Percentiles rank a stretch among this genome's conserved stretches.
Conservation (phyloP, 2,329 filamentous ascomycete species). For the Colletotrichum sp. region DNA sequence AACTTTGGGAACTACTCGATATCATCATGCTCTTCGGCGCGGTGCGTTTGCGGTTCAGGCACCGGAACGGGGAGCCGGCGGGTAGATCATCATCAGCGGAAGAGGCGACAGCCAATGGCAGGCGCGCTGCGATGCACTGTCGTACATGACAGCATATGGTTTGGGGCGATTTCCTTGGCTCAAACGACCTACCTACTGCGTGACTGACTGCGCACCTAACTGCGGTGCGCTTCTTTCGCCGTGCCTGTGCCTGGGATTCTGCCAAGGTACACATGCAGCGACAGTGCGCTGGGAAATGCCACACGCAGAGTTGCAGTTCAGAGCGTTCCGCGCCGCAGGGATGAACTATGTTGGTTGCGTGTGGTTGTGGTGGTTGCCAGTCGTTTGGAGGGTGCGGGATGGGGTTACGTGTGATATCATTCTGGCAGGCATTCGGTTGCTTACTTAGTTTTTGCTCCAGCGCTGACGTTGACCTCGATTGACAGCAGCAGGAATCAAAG, state of each 20-base stretch:
- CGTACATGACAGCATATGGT: neutral
- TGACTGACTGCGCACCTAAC: neutral
- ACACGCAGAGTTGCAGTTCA: neutral
- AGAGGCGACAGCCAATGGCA: neutral
- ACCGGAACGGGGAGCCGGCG: neutral
- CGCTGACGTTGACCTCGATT: neutral
- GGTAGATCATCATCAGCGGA: neutral
- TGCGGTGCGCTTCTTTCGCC: neutral
- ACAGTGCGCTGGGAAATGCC: neutral
- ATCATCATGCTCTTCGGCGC: neutral
- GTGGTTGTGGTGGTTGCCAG: neutral
- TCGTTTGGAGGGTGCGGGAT: neutral
- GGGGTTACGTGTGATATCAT: conserved; percentile 5
- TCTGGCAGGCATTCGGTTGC: neutral
- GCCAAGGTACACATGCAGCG: neutral
- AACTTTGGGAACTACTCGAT: neutral
- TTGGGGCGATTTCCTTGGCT: conserved; percentile 4
- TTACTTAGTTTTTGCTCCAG: neutral
- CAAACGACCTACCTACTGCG: neutral
- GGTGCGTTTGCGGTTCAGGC: neutral
- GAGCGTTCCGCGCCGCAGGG: neutral
- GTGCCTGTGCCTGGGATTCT: neutral
- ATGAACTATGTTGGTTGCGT: neutral
- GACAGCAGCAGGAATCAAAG: neutral
- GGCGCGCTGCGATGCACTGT: neutral